Base-by-base conservation (phyloP, 2,329 filamentous ascomycete species). In the Hypoxylon sp. region DNA sequence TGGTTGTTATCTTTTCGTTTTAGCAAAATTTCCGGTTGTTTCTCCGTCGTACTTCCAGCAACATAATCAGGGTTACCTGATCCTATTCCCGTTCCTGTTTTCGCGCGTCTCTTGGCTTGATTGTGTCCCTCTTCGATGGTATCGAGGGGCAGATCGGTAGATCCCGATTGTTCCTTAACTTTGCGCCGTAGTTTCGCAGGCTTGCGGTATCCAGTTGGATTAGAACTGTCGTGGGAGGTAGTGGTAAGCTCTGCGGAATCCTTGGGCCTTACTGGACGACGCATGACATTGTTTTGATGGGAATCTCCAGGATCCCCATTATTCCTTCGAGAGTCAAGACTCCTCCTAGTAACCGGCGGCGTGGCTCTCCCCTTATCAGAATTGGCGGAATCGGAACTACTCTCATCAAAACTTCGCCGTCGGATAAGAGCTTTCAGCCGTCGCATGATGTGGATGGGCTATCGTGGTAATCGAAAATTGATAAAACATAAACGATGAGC, bases 351-450 rank as follows among this genome's bases (percentile, higher is more conserved):
- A 26, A 13, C 19, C 11, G 22, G 19, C 1, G 10, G 28, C 19
- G 24, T 15, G 30, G 17, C 8, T 39, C 11, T 56, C 24, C 39
- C 10, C 6, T 5, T 19, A 5, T 48, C 19, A 1, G 37, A 30
- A 5, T 56, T 24, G 1, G 47, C 15, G 24, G 28, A 10, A 11
- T 1, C 22, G 1, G n/a, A 3, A 7, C 6, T 20, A 10, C 37
- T 3, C n/a, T 54, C 54, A 4, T 52, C 32, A 20, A 44, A 32
- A 20, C 48, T 56, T 37, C 34, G 59, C 17, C 55, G 52, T 19
- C 55, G 51, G 11, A 62, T 26, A 6, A 56, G 34, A 30, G 34
- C 48, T n/a, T 58, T 65, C 2, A 65, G 41, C 20, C 54, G 37
- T 11, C 24, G 50, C 63, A 65, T 65, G 26, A 24, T 51, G 15